Evolutionary conservation across 805 yeast species (phyloP).

Genomic region (Yarrowia yakushimensis): DNA sequence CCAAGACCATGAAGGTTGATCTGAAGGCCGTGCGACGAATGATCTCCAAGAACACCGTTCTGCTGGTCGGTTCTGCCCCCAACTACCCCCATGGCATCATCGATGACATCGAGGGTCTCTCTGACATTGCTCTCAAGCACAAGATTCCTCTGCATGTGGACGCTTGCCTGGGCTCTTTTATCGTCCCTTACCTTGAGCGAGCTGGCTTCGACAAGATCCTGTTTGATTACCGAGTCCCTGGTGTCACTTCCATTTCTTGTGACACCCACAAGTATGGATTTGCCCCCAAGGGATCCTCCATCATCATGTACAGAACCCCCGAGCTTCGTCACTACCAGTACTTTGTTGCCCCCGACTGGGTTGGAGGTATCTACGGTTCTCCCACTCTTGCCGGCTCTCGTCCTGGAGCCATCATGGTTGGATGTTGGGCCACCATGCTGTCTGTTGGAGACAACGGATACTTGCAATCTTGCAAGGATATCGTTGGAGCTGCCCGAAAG

Average conservation of each 20-base stretch:
- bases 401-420: slow-evolving; percentile 96
- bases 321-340: slow-evolving; percentile 77
- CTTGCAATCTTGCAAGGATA: slow-evolving; percentile 57
- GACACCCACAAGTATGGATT: slow-evolving; percentile 99
- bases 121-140: slow-evolving; percentile 59
- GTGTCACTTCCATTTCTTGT: slow-evolving; percentile 96
- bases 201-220: slow-evolving; percentile 53
- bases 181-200: slow-evolving; percentile 72
- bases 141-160: slow-evolving; percentile 91
- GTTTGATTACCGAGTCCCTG: slow-evolving; percentile 83
- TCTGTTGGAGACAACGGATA: slow-evolving; percentile 84
- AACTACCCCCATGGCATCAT: slow-evolving; percentile 95
- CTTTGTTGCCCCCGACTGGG: slow-evolving; percentile 79
- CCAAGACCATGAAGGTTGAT: slow-evolving; percentile 64
- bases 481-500: slow-evolving; percentile 60
- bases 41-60: slow-evolving; percentile 74
- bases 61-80: slow-evolving; percentile 91
- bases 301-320: slow-evolving; percentile 78
- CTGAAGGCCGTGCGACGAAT: slow-evolving; percentile 56
- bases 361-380: slow-evolving; percentile 93
- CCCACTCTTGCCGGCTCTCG: slow-evolving; percentile 96
- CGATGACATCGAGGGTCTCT: slow-evolving; percentile 76
- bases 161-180: slow-evolving; percentile 91
- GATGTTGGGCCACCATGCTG: slow-evolving; percentile 94
- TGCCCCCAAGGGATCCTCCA: slow-evolving; percentile 95